These are phyloP conservation scores for Diaporthe humulicola DNA, from an alignment of 2,329 filamentous ascomycete species.

Conservation along the genomic window DNA sequence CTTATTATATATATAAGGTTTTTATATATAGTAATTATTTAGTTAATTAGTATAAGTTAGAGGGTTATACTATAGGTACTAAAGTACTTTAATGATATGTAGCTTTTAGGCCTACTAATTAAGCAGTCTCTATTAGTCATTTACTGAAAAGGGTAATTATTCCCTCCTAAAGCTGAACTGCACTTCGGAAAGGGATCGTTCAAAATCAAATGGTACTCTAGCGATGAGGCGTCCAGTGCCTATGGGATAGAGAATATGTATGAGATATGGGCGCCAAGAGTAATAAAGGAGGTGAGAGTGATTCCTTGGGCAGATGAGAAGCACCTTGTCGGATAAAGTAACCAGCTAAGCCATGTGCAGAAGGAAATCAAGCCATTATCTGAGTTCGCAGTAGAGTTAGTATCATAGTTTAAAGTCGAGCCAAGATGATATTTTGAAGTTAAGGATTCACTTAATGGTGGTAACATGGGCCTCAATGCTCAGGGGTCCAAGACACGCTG, in stretches of 20 bases:
- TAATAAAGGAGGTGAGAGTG: neutral
- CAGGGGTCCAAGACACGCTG: neutral
- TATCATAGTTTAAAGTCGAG: neutral
- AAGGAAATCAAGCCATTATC: neutral
- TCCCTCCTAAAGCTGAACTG: too few relatives aligned
- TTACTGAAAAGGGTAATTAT: too few relatives aligned
- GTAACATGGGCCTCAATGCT: neutral
- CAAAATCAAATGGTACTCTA: neutral
- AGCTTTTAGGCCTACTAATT: too few relatives aligned
- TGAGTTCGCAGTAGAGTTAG: neutral
- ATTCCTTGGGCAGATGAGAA: neutral
- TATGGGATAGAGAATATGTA: neutral
- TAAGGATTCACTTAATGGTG: neutral
- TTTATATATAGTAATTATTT: too few relatives aligned
- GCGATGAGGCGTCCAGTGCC: neutral
- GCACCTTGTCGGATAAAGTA: neutral
- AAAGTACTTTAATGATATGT: too few relatives aligned
- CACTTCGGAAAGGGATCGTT: neutral
- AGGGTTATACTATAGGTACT: too few relatives aligned
- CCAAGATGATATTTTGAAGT: too few relatives aligned
- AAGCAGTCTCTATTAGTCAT: too few relatives aligned
- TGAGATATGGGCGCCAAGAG: neutral
- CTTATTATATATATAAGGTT: too few relatives aligned
- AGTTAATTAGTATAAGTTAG: too few relatives aligned
- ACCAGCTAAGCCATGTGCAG: neutral